Percentiles rank a stretch among this genome's conserved stretches.
Evolutionary conservation across 345 rosid species (phyloP).

Genomic region (Sisymbrium altissimum): DNA sequence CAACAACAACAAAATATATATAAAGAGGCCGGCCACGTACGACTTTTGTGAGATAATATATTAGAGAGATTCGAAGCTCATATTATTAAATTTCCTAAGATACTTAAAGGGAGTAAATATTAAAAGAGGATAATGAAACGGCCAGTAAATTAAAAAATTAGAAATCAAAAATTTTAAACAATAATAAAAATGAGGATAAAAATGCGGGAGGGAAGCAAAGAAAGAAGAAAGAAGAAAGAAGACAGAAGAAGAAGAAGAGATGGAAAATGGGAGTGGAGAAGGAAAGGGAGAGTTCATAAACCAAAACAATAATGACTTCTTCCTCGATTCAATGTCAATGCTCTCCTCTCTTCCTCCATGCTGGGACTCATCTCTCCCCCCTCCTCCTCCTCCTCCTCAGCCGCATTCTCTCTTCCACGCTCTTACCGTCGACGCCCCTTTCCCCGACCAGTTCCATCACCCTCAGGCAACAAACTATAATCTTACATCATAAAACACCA

Average conservation of each 20-base stretch:
- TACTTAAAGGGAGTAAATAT: neutral
- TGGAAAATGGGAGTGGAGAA: conserved; percentile 36
- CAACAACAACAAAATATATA: neutral
- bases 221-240: neutral
- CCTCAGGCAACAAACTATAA: conserved; percentile 38
- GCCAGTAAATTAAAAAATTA: conserved; percentile 11
- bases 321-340: conserved; percentile 87
- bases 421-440: conserved; percentile 43
- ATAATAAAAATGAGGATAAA: conserved; percentile 17
- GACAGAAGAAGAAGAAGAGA: conserved; percentile 7
- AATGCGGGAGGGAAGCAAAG: conserved; percentile 23
- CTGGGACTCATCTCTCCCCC: conserved; percentile 38
- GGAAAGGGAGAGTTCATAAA: conserved; percentile 33
- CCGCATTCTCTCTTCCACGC: conserved; percentile 41
- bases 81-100: conserved; percentile 1
- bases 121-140: conserved; percentile 20
- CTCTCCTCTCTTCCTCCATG: conserved; percentile 59
- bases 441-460: conserved; percentile 66
- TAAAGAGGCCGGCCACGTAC: conserved; percentile 30
- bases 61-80: conserved; percentile 23
- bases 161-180: neutral
- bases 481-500: neutral
- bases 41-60: conserved; percentile 28
- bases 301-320: conserved; percentile 52
- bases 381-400: conserved; percentile 38